Evolutionary conservation across 768 basidiomycete genomes (phyloP).

Genomic region (Kwoniella bestiolae): DNA sequence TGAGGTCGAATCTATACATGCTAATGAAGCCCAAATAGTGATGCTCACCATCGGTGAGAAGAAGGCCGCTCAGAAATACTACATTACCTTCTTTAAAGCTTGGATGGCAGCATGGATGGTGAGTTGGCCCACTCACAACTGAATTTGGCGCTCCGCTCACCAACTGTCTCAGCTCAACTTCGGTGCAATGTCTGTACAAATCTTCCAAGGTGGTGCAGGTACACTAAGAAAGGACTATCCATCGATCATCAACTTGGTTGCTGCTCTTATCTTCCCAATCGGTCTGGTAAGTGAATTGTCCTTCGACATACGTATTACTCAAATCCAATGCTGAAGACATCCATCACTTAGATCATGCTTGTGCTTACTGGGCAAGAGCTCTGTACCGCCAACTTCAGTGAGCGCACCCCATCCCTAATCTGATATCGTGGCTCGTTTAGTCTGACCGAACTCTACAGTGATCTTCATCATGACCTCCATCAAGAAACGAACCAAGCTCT

Average conservation of each 20-base stretch:
- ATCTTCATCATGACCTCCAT: constrained; percentile 30
- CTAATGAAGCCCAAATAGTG: constrained; percentile 17
- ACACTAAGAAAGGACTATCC: constrained; percentile 32
- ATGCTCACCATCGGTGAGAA: constrained; percentile 31
- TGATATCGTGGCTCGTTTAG: too few species aligned
- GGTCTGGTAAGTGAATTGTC: constrained; percentile 16
- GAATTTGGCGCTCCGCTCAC: neutral
- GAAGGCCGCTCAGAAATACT: constrained; percentile 28
- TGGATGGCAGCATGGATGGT: constrained; percentile 39
- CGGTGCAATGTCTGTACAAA: constrained; percentile 30
- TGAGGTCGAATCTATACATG: neutral
- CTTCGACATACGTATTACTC: too few species aligned
- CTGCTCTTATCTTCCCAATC: constrained; percentile 31
- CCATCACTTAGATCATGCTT: constrained; percentile 22
- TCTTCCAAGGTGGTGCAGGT: constrained; percentile 28
- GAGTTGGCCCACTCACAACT: too few species aligned
- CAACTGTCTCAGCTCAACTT: constrained; percentile 20
- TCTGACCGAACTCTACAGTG: constrained; percentile 11
- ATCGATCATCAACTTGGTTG: constrained; percentile 18
- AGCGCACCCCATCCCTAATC: too few species aligned
- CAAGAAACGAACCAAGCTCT: constrained; percentile 27
- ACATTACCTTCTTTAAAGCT: constrained; percentile 34
- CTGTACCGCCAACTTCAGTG: constrained; percentile 34
- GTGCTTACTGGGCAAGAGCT: constrained; percentile 35
- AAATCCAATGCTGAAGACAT: neutral